Evolutionary conservation across 1,284 basidiomycete species (phyloP).

Genomic region (Trametes hirsuta): DNA sequence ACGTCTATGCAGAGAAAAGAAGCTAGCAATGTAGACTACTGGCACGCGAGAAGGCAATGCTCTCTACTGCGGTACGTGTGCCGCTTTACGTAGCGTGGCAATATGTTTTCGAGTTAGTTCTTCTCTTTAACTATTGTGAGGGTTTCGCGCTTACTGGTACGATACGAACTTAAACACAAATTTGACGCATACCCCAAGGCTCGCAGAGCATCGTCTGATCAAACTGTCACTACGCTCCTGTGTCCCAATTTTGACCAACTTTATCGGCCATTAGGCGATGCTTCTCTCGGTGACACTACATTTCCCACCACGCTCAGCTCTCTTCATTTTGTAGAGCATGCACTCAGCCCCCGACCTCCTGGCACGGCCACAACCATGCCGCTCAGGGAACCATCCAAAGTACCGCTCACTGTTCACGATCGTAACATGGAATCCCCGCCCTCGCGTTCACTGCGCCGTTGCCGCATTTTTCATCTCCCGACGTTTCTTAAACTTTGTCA

Average conservation of each 20-base stretch:
- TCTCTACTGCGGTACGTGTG: constrained; percentile 5
- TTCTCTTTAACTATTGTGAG: not conserved
- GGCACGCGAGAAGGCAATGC: constrained; percentile 14
- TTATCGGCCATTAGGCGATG: not conserved
- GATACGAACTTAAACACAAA: not conserved
- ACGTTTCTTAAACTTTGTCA: constrained; percentile 1
- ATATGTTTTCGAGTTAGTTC: not conserved
- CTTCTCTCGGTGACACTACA: not conserved
- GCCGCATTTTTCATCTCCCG: constrained; percentile 20
- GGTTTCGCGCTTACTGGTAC: not conserved
- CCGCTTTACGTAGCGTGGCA: constrained; percentile 5
- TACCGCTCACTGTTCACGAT: not conserved
- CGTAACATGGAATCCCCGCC: constrained; percentile 2
- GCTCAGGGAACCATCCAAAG: not conserved
- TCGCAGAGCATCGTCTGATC: not conserved
- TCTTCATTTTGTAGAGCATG: not conserved
- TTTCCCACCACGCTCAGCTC: not conserved
- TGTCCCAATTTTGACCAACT: not conserved
- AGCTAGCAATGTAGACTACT: not conserved
- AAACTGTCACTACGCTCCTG: not conserved
- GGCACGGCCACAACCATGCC: not conserved
- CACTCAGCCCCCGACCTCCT: not conserved
- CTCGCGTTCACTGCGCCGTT: constrained; percentile 14
- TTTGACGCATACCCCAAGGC: not conserved
- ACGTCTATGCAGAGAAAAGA: constrained; percentile 3